These are phyloP conservation scores for Saccharomycopsis microspora DNA, from an alignment of 805 yeast species.

Conservation along the genomic window DNA sequence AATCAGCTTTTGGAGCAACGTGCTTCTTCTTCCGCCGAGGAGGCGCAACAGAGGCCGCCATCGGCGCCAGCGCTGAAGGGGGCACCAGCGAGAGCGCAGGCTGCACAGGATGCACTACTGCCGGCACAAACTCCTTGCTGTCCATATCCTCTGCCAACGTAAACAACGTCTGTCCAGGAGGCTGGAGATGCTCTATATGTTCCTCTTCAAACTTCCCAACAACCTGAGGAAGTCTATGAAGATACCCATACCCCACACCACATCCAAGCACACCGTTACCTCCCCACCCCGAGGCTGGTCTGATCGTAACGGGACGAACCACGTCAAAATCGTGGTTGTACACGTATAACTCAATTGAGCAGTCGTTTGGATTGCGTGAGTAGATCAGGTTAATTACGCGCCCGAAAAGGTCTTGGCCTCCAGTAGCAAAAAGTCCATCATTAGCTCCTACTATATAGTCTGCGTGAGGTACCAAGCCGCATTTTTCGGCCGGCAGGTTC, in stretches of 20 bases:
- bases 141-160: conserved; percentile 7
- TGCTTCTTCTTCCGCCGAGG: conserved; percentile 20
- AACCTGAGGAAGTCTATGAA: conserved; percentile 76
- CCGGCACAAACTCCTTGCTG: conserved; percentile 12
- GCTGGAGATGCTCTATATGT: conserved; percentile 21
- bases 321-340: conserved; percentile 83
- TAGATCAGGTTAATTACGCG: conserved; percentile 50
- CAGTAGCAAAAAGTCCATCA: conserved; percentile 74
- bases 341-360: conserved; percentile 48
- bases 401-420: conserved; percentile 75
- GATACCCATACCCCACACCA: conserved; percentile 86
- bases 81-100: conserved; percentile 1
- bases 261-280: conserved; percentile 82
- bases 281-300: conserved; percentile 67
- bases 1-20: conserved; percentile 14
- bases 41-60: conserved; percentile 20
- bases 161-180: conserved; percentile 15
- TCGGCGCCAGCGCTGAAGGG: neutral
- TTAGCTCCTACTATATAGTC: conserved; percentile 86
- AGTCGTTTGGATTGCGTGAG: conserved; percentile 23
- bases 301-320: conserved; percentile 78
- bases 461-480: conserved; percentile 74
- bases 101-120: conserved; percentile 14
- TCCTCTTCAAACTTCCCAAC: conserved; percentile 23
- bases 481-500: conserved; percentile 69